Percentiles rank a stretch among this genome's conserved stretches.
Conservation (phyloP, 176 grass and related monocot genomes). For the Aegilops bicornis region DNA sequence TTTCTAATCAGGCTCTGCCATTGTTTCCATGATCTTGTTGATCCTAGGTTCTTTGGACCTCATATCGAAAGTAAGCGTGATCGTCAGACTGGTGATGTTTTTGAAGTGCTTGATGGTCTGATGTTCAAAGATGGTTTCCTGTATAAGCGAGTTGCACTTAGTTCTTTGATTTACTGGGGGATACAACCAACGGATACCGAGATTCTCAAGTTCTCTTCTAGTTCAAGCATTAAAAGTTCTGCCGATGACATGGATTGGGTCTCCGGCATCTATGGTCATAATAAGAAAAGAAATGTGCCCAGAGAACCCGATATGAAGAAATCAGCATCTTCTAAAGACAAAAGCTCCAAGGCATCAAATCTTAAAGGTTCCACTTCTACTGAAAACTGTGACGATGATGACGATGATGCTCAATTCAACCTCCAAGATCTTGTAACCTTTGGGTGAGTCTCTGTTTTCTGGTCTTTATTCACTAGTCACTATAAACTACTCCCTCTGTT, state of each 20-base stretch:
- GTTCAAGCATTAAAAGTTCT: slow-evolving; percentile 46
- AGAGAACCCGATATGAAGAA: slow-evolving; percentile 22
- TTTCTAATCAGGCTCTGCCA: slow-evolving; percentile 27
- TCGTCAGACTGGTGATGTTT: slow-evolving; percentile 80
- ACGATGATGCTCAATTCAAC: slow-evolving; percentile 34
- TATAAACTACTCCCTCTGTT: not conserved
- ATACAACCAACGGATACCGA: slow-evolving; percentile 81
- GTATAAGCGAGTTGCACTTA: slow-evolving; percentile 78
- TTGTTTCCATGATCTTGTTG: slow-evolving; percentile 25
- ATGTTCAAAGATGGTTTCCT: slow-evolving; percentile 98
- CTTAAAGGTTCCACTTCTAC: slow-evolving; percentile 58
- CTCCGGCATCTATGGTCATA: slow-evolving; percentile 54
- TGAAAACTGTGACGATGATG: slow-evolving; percentile 46
- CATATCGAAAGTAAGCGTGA: slow-evolving; percentile 79
- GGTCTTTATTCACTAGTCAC: slow-evolving; percentile 7
- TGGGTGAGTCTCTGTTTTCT: slow-evolving; percentile 55
- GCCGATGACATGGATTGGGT: slow-evolving; percentile 82
- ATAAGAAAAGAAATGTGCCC: slow-evolving; percentile 49
- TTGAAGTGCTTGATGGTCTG: slow-evolving; percentile 85
- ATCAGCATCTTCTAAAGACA: slow-evolving; percentile 44
- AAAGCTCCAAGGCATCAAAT: slow-evolving; percentile 53
- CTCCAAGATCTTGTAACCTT: slow-evolving; percentile 95
- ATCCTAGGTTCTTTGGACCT: slow-evolving; percentile 67
- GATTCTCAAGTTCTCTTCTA: slow-evolving; percentile 77
- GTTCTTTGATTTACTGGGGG: slow-evolving; percentile 86